These are phyloP conservation scores for Rhodotorula sp. DNA, from an alignment of 1,284 basidiomycete species.

Conservation along the genomic window DNA sequence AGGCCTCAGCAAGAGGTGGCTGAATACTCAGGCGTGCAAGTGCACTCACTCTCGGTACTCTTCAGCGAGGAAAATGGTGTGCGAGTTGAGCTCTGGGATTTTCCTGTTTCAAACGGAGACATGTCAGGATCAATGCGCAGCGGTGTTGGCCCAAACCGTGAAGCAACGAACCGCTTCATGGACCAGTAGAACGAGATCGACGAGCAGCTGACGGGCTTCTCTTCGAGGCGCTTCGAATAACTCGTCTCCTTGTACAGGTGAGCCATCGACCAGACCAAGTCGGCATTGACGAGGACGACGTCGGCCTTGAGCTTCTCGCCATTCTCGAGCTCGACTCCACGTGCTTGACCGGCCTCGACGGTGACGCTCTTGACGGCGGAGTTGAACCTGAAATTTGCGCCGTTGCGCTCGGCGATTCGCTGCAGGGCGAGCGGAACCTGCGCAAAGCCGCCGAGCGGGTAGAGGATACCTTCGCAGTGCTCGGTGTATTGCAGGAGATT, in stretches of 20 bases:
- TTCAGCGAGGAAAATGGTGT: constrained; percentile 54
- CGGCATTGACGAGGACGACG: constrained; percentile 57
- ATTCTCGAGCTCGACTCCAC: constrained; percentile 51
- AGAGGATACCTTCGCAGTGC: constrained; percentile 56
- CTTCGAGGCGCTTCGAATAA: constrained; percentile 45
- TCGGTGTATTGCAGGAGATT: constrained; percentile 58
- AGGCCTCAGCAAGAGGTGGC: background rate
- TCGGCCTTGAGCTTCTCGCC: constrained; percentile 54
- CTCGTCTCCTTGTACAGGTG: constrained; percentile 51
- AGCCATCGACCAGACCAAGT: constrained; percentile 56
- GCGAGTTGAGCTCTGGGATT: constrained; percentile 53
- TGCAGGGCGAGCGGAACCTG: constrained; percentile 53
- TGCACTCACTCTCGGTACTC: constrained; percentile 38
- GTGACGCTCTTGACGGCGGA: constrained; percentile 51
- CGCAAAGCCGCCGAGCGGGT: constrained; percentile 57
- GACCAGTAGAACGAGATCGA: constrained; percentile 59
- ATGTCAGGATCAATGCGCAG: background rate
- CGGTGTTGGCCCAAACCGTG: too few species aligned
- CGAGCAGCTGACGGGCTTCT: constrained; percentile 53
- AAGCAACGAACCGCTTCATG: constrained; percentile 45
- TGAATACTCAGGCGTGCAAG: background rate
- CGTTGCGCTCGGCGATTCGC: constrained; percentile 51
- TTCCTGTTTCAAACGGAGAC: constrained; percentile 31
- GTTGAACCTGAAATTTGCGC: constrained; percentile 52
- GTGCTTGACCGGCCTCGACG: constrained; percentile 46